Percentiles rank a stretch among this genome's conserved stretches.
These are phyloP conservation scores for Vanilla planifolia DNA, from an alignment of 106 monocot genomes.

Conservation along the genomic window DNA sequence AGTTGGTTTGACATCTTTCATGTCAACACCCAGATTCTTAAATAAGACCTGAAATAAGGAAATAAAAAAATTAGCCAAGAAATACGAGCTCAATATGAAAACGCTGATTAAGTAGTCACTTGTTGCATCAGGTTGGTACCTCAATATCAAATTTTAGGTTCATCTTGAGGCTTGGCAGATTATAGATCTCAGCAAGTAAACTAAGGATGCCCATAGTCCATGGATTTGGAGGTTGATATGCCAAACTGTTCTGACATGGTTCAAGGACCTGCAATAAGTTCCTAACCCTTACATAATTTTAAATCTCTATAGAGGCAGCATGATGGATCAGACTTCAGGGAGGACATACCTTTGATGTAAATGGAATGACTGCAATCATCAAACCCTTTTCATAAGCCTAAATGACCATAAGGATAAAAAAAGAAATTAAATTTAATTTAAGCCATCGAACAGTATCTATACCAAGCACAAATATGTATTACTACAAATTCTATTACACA, in stretches of 20 bases:
- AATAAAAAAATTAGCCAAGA: background rate
- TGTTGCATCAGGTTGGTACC: conserved; percentile 28
- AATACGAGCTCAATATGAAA: background rate
- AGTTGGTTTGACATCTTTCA: conserved; percentile 92
- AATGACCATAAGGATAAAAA: conserved; percentile 9
- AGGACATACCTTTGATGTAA: conserved; percentile 81
- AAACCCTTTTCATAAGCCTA: conserved; percentile 97
- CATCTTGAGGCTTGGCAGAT: conserved; percentile 96
- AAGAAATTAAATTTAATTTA: conserved; percentile 12
- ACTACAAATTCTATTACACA: too few relatives aligned
- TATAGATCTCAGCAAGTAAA: conserved; percentile 88
- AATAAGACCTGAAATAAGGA: conserved; percentile 62
- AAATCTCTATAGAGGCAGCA: background rate
- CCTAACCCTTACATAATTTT: background rate
- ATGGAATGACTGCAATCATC: conserved; percentile 99
- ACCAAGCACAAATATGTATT: too few relatives aligned
- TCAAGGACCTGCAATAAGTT: conserved; percentile 64
- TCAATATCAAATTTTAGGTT: conserved; percentile 99
- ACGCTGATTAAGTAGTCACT: background rate
- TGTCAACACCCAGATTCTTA: conserved; percentile 83
- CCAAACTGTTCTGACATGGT: conserved; percentile 86
- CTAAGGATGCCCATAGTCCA: conserved; percentile 99
- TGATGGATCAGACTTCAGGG: conserved; percentile 4
- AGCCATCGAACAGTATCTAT: background rate
- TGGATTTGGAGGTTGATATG: conserved; percentile 97